These are phyloP conservation scores for Cercospora sp. DNA, from an alignment of 2,329 filamentous ascomycete species.

Conservation along the genomic window DNA sequence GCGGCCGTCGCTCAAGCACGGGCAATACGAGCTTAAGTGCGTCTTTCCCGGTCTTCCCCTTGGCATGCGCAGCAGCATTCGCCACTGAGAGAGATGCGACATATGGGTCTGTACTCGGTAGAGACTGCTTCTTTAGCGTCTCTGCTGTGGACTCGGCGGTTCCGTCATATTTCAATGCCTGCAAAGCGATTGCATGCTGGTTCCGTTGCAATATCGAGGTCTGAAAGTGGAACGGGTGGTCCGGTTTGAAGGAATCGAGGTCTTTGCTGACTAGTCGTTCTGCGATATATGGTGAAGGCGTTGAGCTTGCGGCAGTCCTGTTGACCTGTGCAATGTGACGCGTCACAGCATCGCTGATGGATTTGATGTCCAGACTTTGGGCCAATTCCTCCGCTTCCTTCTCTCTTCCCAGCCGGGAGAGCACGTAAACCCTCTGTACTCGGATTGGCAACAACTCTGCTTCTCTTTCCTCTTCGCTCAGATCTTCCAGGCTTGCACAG, in stretches of 20 bases:
- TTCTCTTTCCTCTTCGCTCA: slow-evolving; percentile 71
- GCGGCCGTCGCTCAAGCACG: slow-evolving; percentile 70
- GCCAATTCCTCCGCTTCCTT: slow-evolving; percentile 66
- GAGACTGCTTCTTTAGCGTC: slow-evolving; percentile 49
- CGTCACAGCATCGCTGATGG: slow-evolving; percentile 67
- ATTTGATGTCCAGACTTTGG: slow-evolving; percentile 61
- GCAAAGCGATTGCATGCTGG: slow-evolving; percentile 62
- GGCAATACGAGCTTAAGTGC: slow-evolving; percentile 69
- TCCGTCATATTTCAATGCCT: slow-evolving; percentile 67
- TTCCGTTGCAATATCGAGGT: slow-evolving; percentile 62
- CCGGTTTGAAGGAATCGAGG: slow-evolving; percentile 54
- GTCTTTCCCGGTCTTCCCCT: slow-evolving; percentile 62
- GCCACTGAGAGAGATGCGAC: slow-evolving; percentile 61
- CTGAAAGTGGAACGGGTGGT: slow-evolving; percentile 73
- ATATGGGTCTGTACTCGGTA: slow-evolving; percentile 41
- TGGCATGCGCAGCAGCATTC: slow-evolving; percentile 72
- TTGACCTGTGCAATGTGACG: slow-evolving; percentile 69
- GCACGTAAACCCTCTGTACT: slow-evolving; percentile 73
- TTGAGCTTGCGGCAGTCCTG: slow-evolving; percentile 49
- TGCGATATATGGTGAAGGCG: slow-evolving; percentile 65
- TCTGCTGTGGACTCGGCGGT: slow-evolving; percentile 58
- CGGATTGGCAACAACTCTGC: slow-evolving; percentile 73
- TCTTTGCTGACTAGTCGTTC: slow-evolving; percentile 62
- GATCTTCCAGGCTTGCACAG: slow-evolving; percentile 71
- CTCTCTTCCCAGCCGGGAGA: slow-evolving; percentile 64